Evolutionary conservation across 2,329 filamentous ascomycete genomes (phyloP).

Genomic region (Cadophora sp.): DNA sequence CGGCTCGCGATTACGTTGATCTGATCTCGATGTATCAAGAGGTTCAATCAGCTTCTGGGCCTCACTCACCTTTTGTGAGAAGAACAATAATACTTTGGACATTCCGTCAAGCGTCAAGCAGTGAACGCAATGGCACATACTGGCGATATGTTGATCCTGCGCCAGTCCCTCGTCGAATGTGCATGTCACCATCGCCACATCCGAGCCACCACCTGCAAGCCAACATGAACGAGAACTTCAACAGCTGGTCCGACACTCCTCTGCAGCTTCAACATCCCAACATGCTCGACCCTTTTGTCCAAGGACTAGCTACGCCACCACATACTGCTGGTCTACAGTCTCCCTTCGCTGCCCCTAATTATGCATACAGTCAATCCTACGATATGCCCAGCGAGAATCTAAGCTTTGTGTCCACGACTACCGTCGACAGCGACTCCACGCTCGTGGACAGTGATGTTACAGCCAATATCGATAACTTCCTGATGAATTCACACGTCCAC

Average conservation of each 20-base stretch:
- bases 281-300: slow-evolving; percentile 57
- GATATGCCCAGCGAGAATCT: slow-evolving; percentile 41
- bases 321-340: slow-evolving; percentile 57
- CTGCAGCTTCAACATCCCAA: slow-evolving; percentile 39
- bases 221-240: slow-evolving; percentile 64
- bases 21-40: slow-evolving; percentile 73
- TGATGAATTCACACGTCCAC: slow-evolving; percentile 26
- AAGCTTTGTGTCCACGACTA: slow-evolving; percentile 47
- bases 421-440: slow-evolving; percentile 42
- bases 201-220: slow-evolving; percentile 59
- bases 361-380: slow-evolving; percentile 28
- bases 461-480: slow-evolving; percentile 33
- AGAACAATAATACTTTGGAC: slow-evolving; percentile 69
- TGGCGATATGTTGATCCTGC: slow-evolving; percentile 61
- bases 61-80: slow-evolving; percentile 57
- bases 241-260: slow-evolving; percentile 52
- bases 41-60: slow-evolving; percentile 62
- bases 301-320: slow-evolving; percentile 63
- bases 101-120: slow-evolving; percentile 59
- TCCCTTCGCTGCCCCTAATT: slow-evolving; percentile 32
- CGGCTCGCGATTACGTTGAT: slow-evolving; percentile 62
- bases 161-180: slow-evolving; percentile 32
- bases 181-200: slow-evolving; percentile 42
- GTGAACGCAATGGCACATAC: slow-evolving; percentile 59
- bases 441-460: slow-evolving; percentile 37